Conservation (phyloP, 805 yeast genomes). For the Schwanniomyces sp. region DNA sequence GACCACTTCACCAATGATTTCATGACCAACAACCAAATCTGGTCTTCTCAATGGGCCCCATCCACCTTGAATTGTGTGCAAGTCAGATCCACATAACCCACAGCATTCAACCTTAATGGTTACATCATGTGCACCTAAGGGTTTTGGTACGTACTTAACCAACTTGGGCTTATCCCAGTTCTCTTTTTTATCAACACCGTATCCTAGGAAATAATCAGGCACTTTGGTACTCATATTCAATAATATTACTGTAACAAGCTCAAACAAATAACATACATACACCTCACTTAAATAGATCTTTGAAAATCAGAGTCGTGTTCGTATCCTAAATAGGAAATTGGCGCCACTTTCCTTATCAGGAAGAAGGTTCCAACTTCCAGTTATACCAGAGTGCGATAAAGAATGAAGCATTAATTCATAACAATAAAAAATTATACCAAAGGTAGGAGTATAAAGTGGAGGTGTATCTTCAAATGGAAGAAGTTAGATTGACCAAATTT, state of each 20-base stretch:
- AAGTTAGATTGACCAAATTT: too few species aligned
- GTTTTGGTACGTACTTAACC: constrained; percentile 27
- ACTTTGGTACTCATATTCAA: constrained; percentile 1
- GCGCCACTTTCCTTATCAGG: too few species aligned
- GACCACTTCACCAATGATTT: constrained; percentile 62
- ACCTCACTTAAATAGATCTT: too few species aligned
- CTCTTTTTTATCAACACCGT: constrained; percentile 26
- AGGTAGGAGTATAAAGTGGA: too few species aligned
- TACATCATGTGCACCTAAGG: constrained; percentile 40
- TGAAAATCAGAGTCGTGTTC: too few species aligned
- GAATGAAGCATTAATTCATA: too few species aligned
- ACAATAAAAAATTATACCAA: too few species aligned
- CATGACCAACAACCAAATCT: constrained; percentile 59
- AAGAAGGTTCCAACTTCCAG: too few species aligned
- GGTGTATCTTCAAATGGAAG: too few species aligned
- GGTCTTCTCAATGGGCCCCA: constrained; percentile 45
- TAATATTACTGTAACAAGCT: background rate
- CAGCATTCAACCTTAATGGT: constrained; percentile 61
- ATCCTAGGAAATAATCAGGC: constrained; percentile 30
- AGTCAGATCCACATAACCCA: constrained; percentile 66
- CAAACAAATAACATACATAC: too few species aligned
- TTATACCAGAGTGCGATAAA: too few species aligned
- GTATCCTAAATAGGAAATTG: too few species aligned
- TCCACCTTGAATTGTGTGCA: constrained; percentile 53
- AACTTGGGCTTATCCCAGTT: constrained; percentile 35